phyloP scores from a whole-genome alignment of 257 asterid genomes.

The Solanum chiquidenum region DNA sequence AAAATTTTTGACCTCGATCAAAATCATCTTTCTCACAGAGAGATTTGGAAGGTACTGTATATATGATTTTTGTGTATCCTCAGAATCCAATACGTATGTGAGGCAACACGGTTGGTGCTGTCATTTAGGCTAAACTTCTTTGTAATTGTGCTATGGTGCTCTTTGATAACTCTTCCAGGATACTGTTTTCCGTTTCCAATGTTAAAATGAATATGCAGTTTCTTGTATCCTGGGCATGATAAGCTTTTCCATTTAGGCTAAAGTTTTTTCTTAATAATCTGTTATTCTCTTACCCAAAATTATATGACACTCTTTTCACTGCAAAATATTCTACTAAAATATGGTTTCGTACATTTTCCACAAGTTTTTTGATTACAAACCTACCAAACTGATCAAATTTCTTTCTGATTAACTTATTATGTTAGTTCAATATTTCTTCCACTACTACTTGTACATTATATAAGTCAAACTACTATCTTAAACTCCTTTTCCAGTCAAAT shows the following conservation, averaged over 20 bases:
- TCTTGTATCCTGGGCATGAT: neutral
- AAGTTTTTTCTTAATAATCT: neutral
- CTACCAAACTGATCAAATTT: neutral
- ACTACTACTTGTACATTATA: neutral
- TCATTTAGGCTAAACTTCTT: neutral
- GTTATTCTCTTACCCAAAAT: neutral
- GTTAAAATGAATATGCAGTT: neutral
- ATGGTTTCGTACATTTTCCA: neutral
- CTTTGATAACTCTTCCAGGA: neutral
- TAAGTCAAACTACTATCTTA: neutral
- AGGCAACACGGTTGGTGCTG: neutral
- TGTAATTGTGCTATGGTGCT: neutral
- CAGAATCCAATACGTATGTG: neutral
- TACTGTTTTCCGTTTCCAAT: neutral
- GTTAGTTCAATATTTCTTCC: neutral
- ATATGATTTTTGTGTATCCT: neutral
- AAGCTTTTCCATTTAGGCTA: neutral
- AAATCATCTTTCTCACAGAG: constrained; percentile 76
- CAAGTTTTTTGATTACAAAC: neutral
- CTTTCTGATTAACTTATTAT: neutral
- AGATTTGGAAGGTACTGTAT: constrained; percentile 79
- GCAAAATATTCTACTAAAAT: neutral
- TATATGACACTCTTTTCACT: neutral
- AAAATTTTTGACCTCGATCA: constrained; percentile 88
- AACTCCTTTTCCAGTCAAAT: neutral